Evolutionary conservation across 2,329 filamentous ascomycete species (phyloP), one percentile per base, ranked within the genome.

Genomic region (Atkinsonella hypoxylon): DNA sequence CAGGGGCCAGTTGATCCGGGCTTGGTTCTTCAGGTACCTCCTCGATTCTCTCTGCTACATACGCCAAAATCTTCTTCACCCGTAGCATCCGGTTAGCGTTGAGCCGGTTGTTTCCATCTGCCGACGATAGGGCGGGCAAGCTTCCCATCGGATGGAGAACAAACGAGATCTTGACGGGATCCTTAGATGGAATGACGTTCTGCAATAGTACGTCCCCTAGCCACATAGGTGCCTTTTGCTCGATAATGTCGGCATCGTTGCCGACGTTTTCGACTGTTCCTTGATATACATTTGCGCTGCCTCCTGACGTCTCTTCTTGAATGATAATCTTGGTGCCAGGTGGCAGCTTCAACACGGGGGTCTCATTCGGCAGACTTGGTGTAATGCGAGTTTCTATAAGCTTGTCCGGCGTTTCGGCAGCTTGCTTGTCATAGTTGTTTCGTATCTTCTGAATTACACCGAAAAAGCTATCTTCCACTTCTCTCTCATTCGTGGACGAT

Each of bases 1-100:
- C 91, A 1, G 91, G 87, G 60, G 79, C 83, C 62, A 94, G 69
- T 15, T 72, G 73, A 48, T 80, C 71, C 10, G 76, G 70, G 47
- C 82, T 78, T 4, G 75, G 70, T 48, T 81, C 75, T 47, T 82
- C 75, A 0, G 77, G 71, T n/a, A 76, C 75, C 8, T 80, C 76
- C 59, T 97, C 91, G 52, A 98, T 91, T 50, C 90, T 79, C 67
- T 98, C 93, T 1, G 89, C 88, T 17, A 98, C 81, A 61, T 98
- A 98, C 0, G 83, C 81, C 52, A 97, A 70, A 20, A 98, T 93
- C 73, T 98, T 98, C 70, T 89, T 91, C 3, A 94, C 89, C 45
- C 93, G 81, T 47, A 98, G 75, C 93, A 98, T 97, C 50, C 91
- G 81, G 63, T 97, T 98, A 11, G 93, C 93, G 64, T 97, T 98